Percentiles rank a stretch among this genome's conserved stretches.
These are phyloP conservation scores for Raphanus hybrid DNA, from an alignment of 441 rosid genomes.

Conservation along the genomic window DNA sequence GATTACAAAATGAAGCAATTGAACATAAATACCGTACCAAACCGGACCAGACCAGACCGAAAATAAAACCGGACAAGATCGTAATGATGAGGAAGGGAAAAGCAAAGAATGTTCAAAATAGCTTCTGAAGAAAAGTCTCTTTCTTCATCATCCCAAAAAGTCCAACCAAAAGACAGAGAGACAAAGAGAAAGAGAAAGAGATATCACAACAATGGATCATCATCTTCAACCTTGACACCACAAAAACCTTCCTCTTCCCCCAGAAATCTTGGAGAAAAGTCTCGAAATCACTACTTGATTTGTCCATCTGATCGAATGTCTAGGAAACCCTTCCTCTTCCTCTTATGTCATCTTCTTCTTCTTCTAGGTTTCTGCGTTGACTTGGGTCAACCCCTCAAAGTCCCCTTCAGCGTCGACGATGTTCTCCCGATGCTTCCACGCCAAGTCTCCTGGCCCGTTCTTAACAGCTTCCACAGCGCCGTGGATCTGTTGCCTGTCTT, in stretches of 20 bases:
- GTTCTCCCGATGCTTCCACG: conserved; percentile 87
- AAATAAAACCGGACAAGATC: background rate
- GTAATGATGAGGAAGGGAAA: conserved; percentile 3
- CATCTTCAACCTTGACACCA: conserved; percentile 41
- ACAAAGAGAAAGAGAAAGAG: background rate
- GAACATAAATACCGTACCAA: background rate
- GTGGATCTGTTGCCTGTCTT: conserved; percentile 84
- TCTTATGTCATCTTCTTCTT: conserved; percentile 36
- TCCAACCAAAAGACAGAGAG: conserved; percentile 26
- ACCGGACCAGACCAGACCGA: background rate
- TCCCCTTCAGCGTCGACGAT: conserved; percentile 75
- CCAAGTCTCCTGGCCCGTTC: conserved; percentile 89
- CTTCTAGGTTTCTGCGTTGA: conserved; percentile 49
- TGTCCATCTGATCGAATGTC: conserved; percentile 43
- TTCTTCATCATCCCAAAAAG: conserved; percentile 26
- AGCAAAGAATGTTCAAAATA: conserved; percentile 36
- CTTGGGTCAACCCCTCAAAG: conserved; percentile 52
- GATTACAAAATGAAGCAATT: too few relatives aligned
- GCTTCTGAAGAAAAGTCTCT: conserved; percentile 17
- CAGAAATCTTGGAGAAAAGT: conserved; percentile 6
- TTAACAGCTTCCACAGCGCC: conserved; percentile 77
- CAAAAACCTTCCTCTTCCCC: background rate
- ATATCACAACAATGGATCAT: conserved; percentile 31
- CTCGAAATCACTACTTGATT: background rate
- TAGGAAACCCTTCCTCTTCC: conserved; percentile 32